phyloP scores from a whole-genome alignment of 2,329 filamentous ascomycete genomes.

The Paraphaeosphaeria sporulosa region DNA sequence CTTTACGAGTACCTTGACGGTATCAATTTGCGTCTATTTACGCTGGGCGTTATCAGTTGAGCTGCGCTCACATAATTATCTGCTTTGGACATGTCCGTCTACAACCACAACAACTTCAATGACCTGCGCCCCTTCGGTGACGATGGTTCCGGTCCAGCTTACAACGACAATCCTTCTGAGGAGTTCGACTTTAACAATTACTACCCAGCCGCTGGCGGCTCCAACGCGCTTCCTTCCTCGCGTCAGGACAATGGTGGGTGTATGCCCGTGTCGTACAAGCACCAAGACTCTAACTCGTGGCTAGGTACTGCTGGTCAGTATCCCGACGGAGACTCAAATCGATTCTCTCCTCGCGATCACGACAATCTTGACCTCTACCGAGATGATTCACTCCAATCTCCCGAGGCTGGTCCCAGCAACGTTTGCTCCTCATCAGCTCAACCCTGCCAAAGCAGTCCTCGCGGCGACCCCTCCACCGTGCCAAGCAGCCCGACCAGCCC shows the following conservation, averaged over 20 bases:
- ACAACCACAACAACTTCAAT: background rate
- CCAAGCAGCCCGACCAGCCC: background rate
- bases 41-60: background rate
- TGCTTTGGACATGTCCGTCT: background rate
- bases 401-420: background rate
- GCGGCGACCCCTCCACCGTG: background rate
- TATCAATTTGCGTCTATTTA: background rate
- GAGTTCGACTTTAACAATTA: background rate
- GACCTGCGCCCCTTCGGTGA: background rate
- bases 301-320: slow-evolving; percentile 6
- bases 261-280: background rate
- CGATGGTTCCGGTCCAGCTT: background rate
- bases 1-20: background rate
- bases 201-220: background rate
- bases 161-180: no score
- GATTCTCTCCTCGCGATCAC: no score
- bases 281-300: background rate
- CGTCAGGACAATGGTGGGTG: background rate
- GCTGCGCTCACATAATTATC: background rate
- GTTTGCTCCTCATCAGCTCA: background rate
- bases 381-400: background rate
- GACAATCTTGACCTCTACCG: background rate
- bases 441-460: background rate
- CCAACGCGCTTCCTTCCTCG: background rate
- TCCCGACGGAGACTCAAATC: background rate